phyloP scores from a whole-genome alignment of 2,329 filamentous ascomycete species.

The Nemania bipapillata region DNA sequence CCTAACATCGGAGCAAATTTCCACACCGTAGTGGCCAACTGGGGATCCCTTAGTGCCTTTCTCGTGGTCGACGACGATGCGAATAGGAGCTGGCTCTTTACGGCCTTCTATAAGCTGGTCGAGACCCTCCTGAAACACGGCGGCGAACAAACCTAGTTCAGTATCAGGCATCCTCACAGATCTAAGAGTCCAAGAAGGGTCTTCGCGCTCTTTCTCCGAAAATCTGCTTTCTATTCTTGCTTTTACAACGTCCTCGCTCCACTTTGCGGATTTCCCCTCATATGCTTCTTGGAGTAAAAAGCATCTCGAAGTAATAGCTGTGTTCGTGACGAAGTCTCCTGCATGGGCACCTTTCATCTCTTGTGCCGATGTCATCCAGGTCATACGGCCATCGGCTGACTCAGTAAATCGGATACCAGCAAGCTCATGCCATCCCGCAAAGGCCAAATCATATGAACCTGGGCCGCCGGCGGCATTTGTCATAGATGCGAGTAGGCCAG shows the following conservation, averaged over 20 bases:
- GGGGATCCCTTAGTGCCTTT: slow-evolving; percentile 73
- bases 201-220: slow-evolving; percentile 82
- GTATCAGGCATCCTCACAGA: slow-evolving; percentile 72
- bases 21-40: slow-evolving; percentile 74
- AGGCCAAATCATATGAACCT: slow-evolving; percentile 75
- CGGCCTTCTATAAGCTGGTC: slow-evolving; percentile 71
- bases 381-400: slow-evolving; percentile 69
- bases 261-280: slow-evolving; percentile 78
- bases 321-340: slow-evolving; percentile 60
- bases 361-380: slow-evolving; percentile 74
- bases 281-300: slow-evolving; percentile 80
- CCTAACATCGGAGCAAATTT: slow-evolving; percentile 74
- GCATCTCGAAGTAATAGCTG: slow-evolving; percentile 69
- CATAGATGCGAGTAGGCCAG: slow-evolving; percentile 70
- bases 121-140: slow-evolving; percentile 77
- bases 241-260: slow-evolving; percentile 86
- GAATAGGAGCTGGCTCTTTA: slow-evolving; percentile 73
- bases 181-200: slow-evolving; percentile 81
- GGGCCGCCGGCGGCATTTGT: slow-evolving; percentile 71
- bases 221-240: slow-evolving; percentile 88
- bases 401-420: slow-evolving; percentile 78
- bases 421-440: slow-evolving; percentile 77
- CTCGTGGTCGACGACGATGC: slow-evolving; percentile 77
- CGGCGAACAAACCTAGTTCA: slow-evolving; percentile 69
- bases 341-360: slow-evolving; percentile 68